These are phyloP conservation scores for Xenoacremonium recifei DNA, from an alignment of 2,329 filamentous ascomycete species.

Conservation along the genomic window DNA sequence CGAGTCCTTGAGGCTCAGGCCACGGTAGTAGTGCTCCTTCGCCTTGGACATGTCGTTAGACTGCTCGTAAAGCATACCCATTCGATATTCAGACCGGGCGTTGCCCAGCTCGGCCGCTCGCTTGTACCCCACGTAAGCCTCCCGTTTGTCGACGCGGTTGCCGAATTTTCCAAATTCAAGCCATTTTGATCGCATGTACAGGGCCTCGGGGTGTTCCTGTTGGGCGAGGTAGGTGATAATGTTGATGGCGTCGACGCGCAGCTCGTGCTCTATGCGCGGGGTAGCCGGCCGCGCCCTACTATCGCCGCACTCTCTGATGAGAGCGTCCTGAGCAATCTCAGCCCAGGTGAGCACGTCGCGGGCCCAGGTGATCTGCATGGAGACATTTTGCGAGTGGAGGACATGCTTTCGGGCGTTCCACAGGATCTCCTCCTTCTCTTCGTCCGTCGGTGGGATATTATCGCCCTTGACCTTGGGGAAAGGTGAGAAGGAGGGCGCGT, in stretches of 20 bases:
- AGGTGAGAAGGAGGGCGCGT: constrained; percentile 79
- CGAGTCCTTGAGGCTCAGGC: constrained; percentile 78
- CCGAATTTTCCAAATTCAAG: constrained; percentile 97
- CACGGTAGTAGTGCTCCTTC: constrained; percentile 83
- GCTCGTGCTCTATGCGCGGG: constrained; percentile 83
- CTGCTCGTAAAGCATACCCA: constrained; percentile 97
- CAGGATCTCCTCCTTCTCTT: constrained; percentile 87
- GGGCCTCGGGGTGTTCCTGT: constrained; percentile 88
- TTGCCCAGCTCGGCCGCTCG: constrained; percentile 84
- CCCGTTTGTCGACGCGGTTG: constrained; percentile 85
- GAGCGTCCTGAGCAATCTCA: constrained; percentile 77
- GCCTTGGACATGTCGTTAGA: constrained; percentile 91
- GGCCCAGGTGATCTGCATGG: constrained; percentile 96
- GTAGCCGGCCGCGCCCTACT: constrained; percentile 68
- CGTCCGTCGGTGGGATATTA: constrained; percentile 89
- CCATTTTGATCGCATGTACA: constrained; percentile 96
- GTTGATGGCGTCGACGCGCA: constrained; percentile 85
- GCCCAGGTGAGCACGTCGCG: constrained; percentile 89
- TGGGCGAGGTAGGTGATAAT: constrained; percentile 88
- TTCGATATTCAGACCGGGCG: constrained; percentile 87
- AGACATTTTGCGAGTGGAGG: constrained; percentile 88
- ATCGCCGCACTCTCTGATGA: constrained; percentile 58
- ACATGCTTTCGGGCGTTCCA: constrained; percentile 82
- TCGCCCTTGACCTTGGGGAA: constrained; percentile 86
- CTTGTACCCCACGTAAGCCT: constrained; percentile 85